Percentiles rank a stretch among this genome's conserved stretches.
phyloP scores from a whole-genome alignment of 2,329 filamentous ascomycete genomes.

The Ophiostoma sp. region DNA sequence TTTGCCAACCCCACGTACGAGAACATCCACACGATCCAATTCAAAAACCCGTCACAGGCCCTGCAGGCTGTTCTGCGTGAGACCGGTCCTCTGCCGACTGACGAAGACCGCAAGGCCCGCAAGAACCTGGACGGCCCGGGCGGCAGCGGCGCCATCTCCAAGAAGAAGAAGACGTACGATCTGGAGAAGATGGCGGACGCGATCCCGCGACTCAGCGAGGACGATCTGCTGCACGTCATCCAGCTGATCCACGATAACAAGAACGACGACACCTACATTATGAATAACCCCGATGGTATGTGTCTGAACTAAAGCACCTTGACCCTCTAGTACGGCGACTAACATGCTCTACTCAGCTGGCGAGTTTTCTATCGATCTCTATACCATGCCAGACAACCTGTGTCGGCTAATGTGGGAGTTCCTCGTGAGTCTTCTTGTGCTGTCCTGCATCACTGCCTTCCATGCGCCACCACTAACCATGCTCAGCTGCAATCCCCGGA shows the following conservation, averaged over 20 bases:
- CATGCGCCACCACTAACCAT: no score
- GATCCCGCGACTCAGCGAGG: slow-evolving; percentile 81
- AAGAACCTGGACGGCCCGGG: slow-evolving; percentile 57
- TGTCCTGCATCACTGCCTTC: no score
- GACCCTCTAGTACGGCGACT: background rate
- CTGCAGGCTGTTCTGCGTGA: slow-evolving; percentile 73
- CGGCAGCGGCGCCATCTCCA: slow-evolving; percentile 33
- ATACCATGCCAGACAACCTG: slow-evolving; percentile 85
- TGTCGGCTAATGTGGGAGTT: slow-evolving; percentile 97
- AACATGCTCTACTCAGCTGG: slow-evolving; percentile 52
- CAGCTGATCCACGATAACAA: slow-evolving; percentile 99
- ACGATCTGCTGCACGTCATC: slow-evolving; percentile 89
- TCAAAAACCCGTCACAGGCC: slow-evolving; percentile 89
- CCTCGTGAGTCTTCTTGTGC: slow-evolving; percentile 39
- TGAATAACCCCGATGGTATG: slow-evolving; percentile 89
- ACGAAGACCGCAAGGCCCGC: slow-evolving; percentile 58
- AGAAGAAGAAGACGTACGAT: slow-evolving; percentile 68
- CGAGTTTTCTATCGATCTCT: slow-evolving; percentile 96
- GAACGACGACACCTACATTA: slow-evolving; percentile 86
- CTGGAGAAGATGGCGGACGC: slow-evolving; percentile 96
- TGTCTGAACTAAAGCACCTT: background rate
- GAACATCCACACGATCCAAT: slow-evolving; percentile 69
- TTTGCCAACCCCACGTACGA: slow-evolving; percentile 80
- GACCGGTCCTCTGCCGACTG: slow-evolving; percentile 76
- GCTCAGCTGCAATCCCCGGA: slow-evolving; percentile 17